Evolutionary conservation across 441 rosid genomes (phyloP).

Genomic region (Isatis lusitanica): DNA sequence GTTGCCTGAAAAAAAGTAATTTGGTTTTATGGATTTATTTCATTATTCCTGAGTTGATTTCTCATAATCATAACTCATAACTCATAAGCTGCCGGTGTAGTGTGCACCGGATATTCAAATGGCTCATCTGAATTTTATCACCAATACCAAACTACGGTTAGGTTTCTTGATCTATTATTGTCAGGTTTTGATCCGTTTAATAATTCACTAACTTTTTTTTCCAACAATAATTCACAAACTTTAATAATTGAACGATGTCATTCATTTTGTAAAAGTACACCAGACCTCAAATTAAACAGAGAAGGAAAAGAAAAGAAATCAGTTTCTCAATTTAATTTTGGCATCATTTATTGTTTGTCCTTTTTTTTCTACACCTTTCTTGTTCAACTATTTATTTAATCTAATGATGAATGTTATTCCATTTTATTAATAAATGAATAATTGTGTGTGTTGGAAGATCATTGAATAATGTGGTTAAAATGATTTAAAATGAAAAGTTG

Average conservation of each 20-base stretch:
- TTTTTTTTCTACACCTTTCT: not conserved
- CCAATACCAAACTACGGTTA: not conserved
- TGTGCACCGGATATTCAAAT: not conserved
- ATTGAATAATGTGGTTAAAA: not conserved
- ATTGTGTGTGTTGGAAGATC: not conserved
- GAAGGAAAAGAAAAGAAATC: not conserved
- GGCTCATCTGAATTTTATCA: not conserved
- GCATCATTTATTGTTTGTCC: not conserved
- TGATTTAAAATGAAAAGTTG: not conserved
- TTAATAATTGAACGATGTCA: conserved; percentile 12
- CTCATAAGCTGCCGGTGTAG: not conserved
- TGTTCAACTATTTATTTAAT: not conserved
- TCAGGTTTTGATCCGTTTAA: not conserved
- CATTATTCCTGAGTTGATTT: not conserved
- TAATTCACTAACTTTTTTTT: conserved; percentile 1
- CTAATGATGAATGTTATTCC: not conserved
- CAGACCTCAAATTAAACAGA: not conserved
- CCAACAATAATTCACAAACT: conserved; percentile 6
- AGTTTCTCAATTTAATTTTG: not conserved
- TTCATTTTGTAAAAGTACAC: not conserved
- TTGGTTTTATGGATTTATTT: not conserved
- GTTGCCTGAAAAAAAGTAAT: not conserved
- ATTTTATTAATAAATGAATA: not conserved
- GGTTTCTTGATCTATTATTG: conserved; percentile 2
- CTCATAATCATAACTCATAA: not conserved